phyloP scores from a whole-genome alignment of 116 monocot species.

The Phalaenopsis hybrid region DNA sequence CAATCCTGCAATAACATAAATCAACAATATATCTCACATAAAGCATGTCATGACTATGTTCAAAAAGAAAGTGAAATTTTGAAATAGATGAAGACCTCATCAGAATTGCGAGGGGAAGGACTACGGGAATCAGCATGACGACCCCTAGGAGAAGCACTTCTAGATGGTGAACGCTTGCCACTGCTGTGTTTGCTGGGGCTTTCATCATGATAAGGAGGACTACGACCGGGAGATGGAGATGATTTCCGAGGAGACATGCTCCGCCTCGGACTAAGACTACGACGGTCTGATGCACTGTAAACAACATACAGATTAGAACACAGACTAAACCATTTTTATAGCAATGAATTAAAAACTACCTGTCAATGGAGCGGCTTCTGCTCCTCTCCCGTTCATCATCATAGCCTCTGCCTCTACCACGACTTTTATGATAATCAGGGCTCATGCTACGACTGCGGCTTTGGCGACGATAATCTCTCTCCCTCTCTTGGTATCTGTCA shows the following conservation, averaged over 20 bases:
- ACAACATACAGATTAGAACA: slow-evolving; percentile 3
- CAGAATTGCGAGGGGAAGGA: slow-evolving; percentile 31
- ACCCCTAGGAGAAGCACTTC: slow-evolving; percentile 43
- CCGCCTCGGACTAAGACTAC: slow-evolving; percentile 40
- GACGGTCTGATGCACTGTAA: slow-evolving; percentile 37
- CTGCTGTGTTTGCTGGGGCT: slow-evolving; percentile 31
- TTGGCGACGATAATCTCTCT: slow-evolving; percentile 35
- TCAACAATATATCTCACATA: neutral
- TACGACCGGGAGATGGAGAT: slow-evolving; percentile 1
- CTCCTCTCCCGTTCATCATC: slow-evolving; percentile 36
- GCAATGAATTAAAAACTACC: slow-evolving; percentile 11
- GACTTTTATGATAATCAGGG: slow-evolving; percentile 47
- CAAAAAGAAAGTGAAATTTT: neutral
- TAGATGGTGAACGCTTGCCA: slow-evolving; percentile 26
- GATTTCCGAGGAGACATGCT: slow-evolving; percentile 34
- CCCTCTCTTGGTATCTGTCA: slow-evolving; percentile 40
- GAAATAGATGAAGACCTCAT: slow-evolving; percentile 22
- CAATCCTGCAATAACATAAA: slow-evolving; percentile 6
- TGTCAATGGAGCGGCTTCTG: slow-evolving; percentile 51
- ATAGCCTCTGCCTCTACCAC: slow-evolving; percentile 32
- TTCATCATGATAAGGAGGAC: slow-evolving; percentile 19
- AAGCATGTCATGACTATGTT: neutral
- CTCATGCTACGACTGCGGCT: slow-evolving; percentile 62
- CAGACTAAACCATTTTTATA: neutral
- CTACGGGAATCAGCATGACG: slow-evolving; percentile 32